Percentiles rank a stretch among this genome's conserved stretches.
phyloP scores from a whole-genome alignment of 176 grass and related monocot genomes.

The Tillandsia fasciculata region DNA sequence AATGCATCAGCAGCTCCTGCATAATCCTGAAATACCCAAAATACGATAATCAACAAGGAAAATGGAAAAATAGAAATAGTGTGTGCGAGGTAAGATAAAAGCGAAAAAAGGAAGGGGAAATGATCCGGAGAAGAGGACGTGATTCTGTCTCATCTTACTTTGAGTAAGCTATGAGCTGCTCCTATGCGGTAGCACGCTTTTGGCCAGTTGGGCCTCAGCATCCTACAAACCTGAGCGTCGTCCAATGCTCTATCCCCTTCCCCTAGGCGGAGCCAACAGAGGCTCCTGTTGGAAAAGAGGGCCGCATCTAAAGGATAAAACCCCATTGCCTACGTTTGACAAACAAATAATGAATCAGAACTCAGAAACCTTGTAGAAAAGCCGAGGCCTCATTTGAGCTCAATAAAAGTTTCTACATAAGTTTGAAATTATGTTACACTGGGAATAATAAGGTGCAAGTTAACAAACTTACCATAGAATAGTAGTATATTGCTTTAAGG shows the following conservation, averaged over 20 bases:
- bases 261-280: slow-evolving; percentile 33
- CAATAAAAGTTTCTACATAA: too few relatives aligned
- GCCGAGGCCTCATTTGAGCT: too few relatives aligned
- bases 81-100: too few relatives aligned
- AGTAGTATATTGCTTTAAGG: slow-evolving; percentile 18
- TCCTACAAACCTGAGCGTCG: slow-evolving; percentile 28
- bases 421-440: too few relatives aligned
- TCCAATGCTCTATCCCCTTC: slow-evolving; percentile 10
- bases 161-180: slow-evolving; percentile 35
- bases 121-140: too few relatives aligned
- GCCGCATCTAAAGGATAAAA: slow-evolving; percentile 1
- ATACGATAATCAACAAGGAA: slow-evolving; percentile 5
- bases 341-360: too few relatives aligned
- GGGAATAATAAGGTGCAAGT: neutral
- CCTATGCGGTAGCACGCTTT: slow-evolving; percentile 33
- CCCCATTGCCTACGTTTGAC: too few relatives aligned
- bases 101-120: too few relatives aligned
- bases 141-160: slow-evolving; percentile 8
- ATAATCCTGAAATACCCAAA: slow-evolving; percentile 23
- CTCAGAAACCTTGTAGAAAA: too few relatives aligned
- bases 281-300: slow-evolving; percentile 31
- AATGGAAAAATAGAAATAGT: neutral
- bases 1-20: slow-evolving; percentile 26
- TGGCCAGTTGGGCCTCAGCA: slow-evolving; percentile 18
- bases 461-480: slow-evolving; percentile 20